Percentiles rank a stretch among this genome's conserved stretches.
Conservation (phyloP, 768 basidiomycete species). For the Trametes cinnabarina region DNA sequence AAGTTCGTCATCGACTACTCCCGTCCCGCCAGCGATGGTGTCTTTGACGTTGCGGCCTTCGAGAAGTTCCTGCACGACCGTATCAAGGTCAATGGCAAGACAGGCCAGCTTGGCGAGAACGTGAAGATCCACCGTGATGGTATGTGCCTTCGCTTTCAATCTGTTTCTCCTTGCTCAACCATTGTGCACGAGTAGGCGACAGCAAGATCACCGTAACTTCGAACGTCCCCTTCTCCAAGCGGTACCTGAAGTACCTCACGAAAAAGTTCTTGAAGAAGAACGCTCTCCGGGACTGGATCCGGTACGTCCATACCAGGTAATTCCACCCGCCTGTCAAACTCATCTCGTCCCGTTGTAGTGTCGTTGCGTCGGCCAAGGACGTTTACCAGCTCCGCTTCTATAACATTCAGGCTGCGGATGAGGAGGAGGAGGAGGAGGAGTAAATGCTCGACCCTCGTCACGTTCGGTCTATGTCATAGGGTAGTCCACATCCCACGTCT, state of each 20-base stretch:
- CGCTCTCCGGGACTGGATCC: constrained; percentile 93
- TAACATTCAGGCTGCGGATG: constrained; percentile 70
- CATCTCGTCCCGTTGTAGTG: constrained; percentile 40
- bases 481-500: too few species aligned
- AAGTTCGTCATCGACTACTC: constrained; percentile 88
- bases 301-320: too few species aligned
- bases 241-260: constrained; percentile 97
- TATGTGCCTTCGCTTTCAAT: constrained; percentile 32
- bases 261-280: constrained; percentile 99
- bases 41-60: constrained; percentile 63
- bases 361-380: constrained; percentile 92
- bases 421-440: constrained; percentile 56
- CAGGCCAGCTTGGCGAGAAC: constrained; percentile 87
- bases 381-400: constrained; percentile 94
- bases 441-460: neutral
- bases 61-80: constrained; percentile 93
- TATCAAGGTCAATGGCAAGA: constrained; percentile 90
- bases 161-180: neutral
- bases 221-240: constrained; percentile 89
- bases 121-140: constrained; percentile 88
- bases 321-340: too few species aligned
- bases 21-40: constrained; percentile 65
- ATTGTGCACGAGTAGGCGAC: constrained; percentile 45
- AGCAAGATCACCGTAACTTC: constrained; percentile 84
- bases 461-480: neutral